Base-by-base conservation (phyloP, 2,329 filamentous ascomycete species). In the Clonostachys sp. region DNA sequence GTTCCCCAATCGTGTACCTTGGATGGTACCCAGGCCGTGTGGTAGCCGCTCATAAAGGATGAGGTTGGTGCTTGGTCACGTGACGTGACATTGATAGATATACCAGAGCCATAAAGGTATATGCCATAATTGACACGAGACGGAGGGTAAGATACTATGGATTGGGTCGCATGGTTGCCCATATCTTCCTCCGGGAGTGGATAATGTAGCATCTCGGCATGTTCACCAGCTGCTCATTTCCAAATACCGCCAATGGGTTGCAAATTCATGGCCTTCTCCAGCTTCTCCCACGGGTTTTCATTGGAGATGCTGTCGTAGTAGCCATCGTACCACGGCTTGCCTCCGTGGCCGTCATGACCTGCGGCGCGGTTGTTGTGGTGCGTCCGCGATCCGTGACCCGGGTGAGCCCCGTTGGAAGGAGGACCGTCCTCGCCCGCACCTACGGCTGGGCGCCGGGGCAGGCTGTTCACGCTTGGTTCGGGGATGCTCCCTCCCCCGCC, bases 241-340 rank as follows among this genome's bases (percentile, higher is more conserved):
- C 39, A 12, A 18, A 17, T 12, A 75, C 51, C 79, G 3, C 74
- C 77, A 13, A 60, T 59, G 2, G 74, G 50, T 38, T 64, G 53
- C 42, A 84, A 53, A 0, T 73, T 73, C 20, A 62, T 62, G 7
- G 61, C 55, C 55, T 67, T 65, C 61, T 85, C 81, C 17, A 85
- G 63, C 9, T 59, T 62, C 45, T 74, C 77, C 87, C 87, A 91
- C 0, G 87, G 87, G 60, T 91, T 89, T 60, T 84, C 75, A 55
- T 89, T 81, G 51, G 84, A 87, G 49, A 73, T 76, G 0, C 80
- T 77, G 49, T 88, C 78, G 62, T 89, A 91, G 62, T 87, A 89
- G 35, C 74, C 81, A 38, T 75, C 67, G 63, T 84, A 87, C 71
- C 85, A 88, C 2, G 65, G 66, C 49, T 68, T 18, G 34, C 53